These are phyloP conservation scores for Aspergillus sp. DNA, from an alignment of 2,329 filamentous ascomycete species.

Conservation along the genomic window DNA sequence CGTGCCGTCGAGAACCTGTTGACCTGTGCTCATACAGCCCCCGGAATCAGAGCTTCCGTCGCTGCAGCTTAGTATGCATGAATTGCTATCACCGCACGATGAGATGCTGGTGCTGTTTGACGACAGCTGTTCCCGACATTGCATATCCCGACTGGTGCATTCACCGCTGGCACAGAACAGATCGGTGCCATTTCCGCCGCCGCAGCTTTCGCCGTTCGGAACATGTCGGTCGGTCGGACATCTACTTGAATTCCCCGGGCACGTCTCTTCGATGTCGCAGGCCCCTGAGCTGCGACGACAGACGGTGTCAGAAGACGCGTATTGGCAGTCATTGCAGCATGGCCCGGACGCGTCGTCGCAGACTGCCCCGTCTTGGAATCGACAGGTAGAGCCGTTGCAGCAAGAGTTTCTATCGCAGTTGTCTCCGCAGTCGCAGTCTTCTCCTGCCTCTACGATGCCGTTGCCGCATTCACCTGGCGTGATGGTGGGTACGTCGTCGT, in stretches of 20 bases:
- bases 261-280: conserved; percentile 13
- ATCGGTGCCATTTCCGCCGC: background rate
- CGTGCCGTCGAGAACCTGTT: conserved; percentile 8
- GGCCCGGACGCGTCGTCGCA: conserved; percentile 10
- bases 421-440: conserved; percentile 85
- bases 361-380: conserved; percentile 8
- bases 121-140: conserved; percentile 5
- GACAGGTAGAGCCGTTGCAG: conserved; percentile 21
- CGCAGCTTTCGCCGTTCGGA: conserved; percentile 8
- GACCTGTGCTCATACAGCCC: background rate
- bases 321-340: conserved; percentile 13
- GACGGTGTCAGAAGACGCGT: background rate
- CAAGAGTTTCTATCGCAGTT: conserved; percentile 24
- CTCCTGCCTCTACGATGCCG: conserved; percentile 83
- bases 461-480: conserved; percentile 65
- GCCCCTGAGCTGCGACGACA: conserved; percentile 5
- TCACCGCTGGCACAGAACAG: conserved; percentile 13
- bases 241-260: conserved; percentile 1
- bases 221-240: conserved; percentile 10
- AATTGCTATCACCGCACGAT: background rate
- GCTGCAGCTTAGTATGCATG: conserved; percentile 8
- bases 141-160: conserved; percentile 13
- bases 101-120: conserved; percentile 4
- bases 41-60: background rate
- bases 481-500: conserved; percentile 49